Evolutionary conservation across 1,284 basidiomycete genomes (phyloP).

Genomic region (Tilletia caries): DNA sequence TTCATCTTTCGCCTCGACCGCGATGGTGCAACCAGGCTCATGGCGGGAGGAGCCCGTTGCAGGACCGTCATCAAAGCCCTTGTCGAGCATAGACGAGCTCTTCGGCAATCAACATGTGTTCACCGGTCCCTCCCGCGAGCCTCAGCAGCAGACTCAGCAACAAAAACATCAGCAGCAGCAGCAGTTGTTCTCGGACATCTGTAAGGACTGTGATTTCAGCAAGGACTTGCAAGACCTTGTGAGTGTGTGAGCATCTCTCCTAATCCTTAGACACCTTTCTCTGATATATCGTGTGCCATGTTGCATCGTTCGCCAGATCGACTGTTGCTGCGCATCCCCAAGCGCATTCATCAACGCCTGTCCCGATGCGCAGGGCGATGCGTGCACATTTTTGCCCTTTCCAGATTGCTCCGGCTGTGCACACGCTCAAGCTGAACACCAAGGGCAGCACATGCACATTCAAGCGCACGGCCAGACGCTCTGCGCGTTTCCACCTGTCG

Average conservation of each 20-base stretch:
- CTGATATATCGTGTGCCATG: background rate
- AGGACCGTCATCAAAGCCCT: too few species aligned
- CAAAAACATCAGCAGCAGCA: background rate
- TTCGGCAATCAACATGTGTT: too few species aligned
- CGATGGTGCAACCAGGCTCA: too few species aligned
- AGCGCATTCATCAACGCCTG: background rate
- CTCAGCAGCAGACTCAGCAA: too few species aligned
- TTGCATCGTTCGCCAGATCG: background rate
- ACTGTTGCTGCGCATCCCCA: slow-evolving; percentile 3
- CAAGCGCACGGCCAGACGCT: background rate
- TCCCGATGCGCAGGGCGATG: background rate
- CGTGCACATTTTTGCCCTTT: background rate
- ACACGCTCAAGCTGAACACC: background rate
- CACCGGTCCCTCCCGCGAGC: too few species aligned
- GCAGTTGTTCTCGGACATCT: background rate
- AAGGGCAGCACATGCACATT: background rate
- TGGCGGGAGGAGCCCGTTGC: too few species aligned
- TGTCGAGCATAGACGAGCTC: too few species aligned
- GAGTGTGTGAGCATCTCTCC: background rate
- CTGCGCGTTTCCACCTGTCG: background rate
- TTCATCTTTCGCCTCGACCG: too few species aligned
- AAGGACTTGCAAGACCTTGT: background rate
- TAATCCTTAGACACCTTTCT: background rate
- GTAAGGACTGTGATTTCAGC: background rate
- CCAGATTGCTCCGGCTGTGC: background rate